Evolutionary conservation across 2,329 filamentous ascomycete genomes (phyloP).

Genomic region (Colletotrichum sp.): DNA sequence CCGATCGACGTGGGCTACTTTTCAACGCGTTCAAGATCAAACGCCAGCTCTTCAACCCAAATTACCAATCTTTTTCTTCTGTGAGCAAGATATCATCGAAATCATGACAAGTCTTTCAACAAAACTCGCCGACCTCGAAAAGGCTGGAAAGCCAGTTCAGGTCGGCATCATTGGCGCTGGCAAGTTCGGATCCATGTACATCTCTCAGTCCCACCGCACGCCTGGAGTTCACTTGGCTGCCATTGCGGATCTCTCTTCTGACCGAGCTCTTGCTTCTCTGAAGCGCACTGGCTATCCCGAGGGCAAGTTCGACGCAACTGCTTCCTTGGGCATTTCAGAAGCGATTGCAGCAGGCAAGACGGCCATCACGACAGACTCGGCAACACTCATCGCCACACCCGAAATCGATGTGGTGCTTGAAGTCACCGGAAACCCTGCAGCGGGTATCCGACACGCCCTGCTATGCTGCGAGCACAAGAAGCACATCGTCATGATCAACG

Average conservation of each 20-base stretch:
- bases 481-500: constrained; percentile 54
- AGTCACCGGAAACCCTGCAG: neutral
- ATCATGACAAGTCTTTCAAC: constrained; percentile 43
- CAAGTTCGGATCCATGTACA: constrained; percentile 53
- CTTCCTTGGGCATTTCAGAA: constrained; percentile 44
- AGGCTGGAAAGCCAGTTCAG: constrained; percentile 41
- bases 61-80: fast-evolving
- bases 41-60: neutral
- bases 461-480: constrained; percentile 51
- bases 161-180: constrained; percentile 51
- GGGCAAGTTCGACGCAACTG: constrained; percentile 39
- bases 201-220: constrained; percentile 48
- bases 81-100: fast-evolving
- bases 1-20: neutral
- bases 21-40: neutral
- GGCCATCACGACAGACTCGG: neutral
- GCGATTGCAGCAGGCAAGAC: neutral
- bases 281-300: constrained; percentile 43
- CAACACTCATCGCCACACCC: neutral
- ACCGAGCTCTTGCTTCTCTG: constrained; percentile 43
- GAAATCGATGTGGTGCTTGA: neutral
- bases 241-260: constrained; percentile 46
- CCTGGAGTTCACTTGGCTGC: constrained; percentile 45
- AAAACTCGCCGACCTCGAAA: constrained; percentile 44
- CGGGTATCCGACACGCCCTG: constrained; percentile 34